phyloP scores from a whole-genome alignment of 345 rosid genomes.

The Brassica nigra region DNA sequence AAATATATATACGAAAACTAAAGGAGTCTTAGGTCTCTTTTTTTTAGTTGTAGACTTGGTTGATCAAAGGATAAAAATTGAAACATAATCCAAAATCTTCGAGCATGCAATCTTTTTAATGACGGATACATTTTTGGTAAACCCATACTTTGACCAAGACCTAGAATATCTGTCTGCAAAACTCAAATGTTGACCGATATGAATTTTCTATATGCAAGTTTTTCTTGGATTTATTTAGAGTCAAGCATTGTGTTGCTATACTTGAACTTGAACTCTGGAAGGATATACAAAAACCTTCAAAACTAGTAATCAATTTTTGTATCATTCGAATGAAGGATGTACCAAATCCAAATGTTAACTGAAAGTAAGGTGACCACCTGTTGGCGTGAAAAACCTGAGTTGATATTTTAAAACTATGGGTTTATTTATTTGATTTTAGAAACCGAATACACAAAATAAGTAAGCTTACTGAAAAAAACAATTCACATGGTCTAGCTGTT shows the following conservation, averaged over 20 bases:
- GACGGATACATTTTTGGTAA: neutral
- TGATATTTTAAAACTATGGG: neutral
- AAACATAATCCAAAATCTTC: neutral
- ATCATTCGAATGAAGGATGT: neutral
- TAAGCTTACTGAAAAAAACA: neutral
- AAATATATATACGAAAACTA: neutral
- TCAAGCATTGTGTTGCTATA: neutral
- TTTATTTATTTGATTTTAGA: neutral
- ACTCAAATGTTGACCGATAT: neutral
- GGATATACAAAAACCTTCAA: neutral
- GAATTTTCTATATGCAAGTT: neutral
- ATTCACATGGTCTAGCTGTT: slow-evolving; percentile 41
- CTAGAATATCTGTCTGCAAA: neutral
- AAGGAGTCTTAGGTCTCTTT: neutral
- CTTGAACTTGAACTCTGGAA: neutral
- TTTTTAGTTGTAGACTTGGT: neutral
- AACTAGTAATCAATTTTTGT: neutral
- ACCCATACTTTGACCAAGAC: slow-evolving; percentile 10
- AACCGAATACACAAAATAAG: slow-evolving; percentile 5
- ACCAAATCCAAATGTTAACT: neutral
- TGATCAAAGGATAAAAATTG: neutral
- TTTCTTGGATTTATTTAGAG: neutral
- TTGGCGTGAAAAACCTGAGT: neutral
- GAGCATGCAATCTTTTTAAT: neutral
- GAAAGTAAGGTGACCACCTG: neutral